Percentiles rank a stretch among this genome's conserved stretches.
phyloP scores from a whole-genome alignment of 78 protist genomes.

The Dictyostelium intermedium region DNA sequence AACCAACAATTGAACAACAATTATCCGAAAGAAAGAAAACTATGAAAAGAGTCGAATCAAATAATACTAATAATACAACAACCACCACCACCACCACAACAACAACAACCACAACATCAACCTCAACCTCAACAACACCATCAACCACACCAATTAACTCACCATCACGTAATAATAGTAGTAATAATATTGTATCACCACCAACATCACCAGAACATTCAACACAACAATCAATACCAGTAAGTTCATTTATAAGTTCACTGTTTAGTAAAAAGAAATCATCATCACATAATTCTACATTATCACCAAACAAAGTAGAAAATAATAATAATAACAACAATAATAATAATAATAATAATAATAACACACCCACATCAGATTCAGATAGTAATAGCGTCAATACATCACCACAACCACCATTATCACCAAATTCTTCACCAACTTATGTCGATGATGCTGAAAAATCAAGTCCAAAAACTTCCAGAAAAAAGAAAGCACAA shows the following conservation, averaged over 20 bases:
- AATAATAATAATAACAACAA: background rate
- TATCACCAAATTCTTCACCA: background rate
- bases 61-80: background rate
- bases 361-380: background rate
- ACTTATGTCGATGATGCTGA: background rate
- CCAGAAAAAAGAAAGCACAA: slow-evolving; percentile 5
- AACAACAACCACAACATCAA: background rate
- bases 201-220: background rate
- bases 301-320: background rate
- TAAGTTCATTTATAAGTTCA: slow-evolving; percentile 17
- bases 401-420: background rate
- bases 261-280: slow-evolving; percentile 8
- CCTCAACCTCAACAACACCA: background rate
- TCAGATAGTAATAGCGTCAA: background rate
- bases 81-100: background rate
- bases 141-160: background rate
- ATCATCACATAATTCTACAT: background rate
- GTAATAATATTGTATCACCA: background rate
- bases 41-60: background rate
- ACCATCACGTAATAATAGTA: background rate
- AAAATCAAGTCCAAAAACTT: background rate
- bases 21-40: slow-evolving; percentile 20
- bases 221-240: background rate
- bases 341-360: background rate
- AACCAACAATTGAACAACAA: slow-evolving; percentile 12